Evolutionary conservation across 2,329 filamentous ascomycete species (phyloP), one percentile per base, ranked within the genome.

Genomic region (Alternaria postmessia): DNA sequence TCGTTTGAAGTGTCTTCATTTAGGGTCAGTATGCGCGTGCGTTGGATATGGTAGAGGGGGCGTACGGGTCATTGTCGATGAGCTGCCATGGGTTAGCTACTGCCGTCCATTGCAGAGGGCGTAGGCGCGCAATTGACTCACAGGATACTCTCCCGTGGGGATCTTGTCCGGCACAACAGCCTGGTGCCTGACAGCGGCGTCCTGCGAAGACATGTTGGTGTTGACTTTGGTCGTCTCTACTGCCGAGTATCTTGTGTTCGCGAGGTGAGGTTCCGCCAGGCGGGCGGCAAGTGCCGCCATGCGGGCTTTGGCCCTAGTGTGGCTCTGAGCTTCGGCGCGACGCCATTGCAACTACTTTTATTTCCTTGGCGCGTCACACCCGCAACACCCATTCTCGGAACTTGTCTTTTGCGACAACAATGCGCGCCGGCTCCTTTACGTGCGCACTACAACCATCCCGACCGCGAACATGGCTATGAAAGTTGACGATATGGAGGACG

Each of bases 31-130:
- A 65, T 36, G 63, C 55, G 63, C 43, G 51, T 41, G 48, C 42
- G 42, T 51, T 64, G 42, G 51, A 9, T 55, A 51, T 39, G 54
- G 52, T 14, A 24, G 57, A 24, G 63, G 39, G 22, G 64, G 81
- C 90, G 78, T 94, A 97, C 94, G 95, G 95, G 82, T 99, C 95
- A 84, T 92, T 96, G 85, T 99, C 95, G 82, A 99, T 98, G 83
- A 98, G 91, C 95, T 99, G 82, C 51, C 53, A 53, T 28, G 41
- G 39, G 66, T 77, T 74, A 78, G 76, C 68, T 36, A 54, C 56
- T 43, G 54, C n/a, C 44, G 47, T 54, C 62, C 53, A 70, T 70
- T 73, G 69, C 24, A 66, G 68, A 54, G 70, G 43, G 57, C 65
- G 7, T 26, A 4, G 18, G 59, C 69, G 71, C 20, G 57, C 68